phyloP scores from a whole-genome alignment of 371 early-diverging fungal genomes.

The Funneliformis caledonium region DNA sequence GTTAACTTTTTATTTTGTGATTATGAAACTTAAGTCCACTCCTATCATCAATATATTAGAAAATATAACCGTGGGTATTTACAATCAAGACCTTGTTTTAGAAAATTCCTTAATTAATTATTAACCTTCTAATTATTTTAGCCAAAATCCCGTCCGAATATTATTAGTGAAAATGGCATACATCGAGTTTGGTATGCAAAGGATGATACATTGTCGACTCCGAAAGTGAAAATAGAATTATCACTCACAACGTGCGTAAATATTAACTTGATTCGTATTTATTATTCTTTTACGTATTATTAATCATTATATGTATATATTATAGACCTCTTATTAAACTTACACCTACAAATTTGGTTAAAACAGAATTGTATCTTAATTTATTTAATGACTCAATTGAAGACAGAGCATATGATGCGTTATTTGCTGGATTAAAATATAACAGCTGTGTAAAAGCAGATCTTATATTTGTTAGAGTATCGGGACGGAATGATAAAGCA shows the following conservation, averaged over 20 bases:
- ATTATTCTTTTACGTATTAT: conserved; percentile 24
- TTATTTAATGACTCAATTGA: conserved; percentile 80
- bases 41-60: conserved; percentile 62
- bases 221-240: conserved; percentile 70
- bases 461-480: conserved; percentile 70
- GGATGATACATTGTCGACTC: conserved; percentile 89
- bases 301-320: not conserved
- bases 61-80: conserved; percentile 13
- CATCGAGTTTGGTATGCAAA: conserved; percentile 91
- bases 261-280: not conserved
- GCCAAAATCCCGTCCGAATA: conserved; percentile 54
- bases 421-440: conserved; percentile 81
- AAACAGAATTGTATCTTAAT: conserved; percentile 71
- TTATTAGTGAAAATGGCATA: conserved; percentile 67
- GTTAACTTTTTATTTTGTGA: not conserved
- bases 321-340: conserved; percentile 30
- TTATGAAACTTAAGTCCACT: conserved; percentile 35
- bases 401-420: conserved; percentile 87
- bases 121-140: not conserved
- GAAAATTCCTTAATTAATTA: not conserved
- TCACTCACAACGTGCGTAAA: conserved; percentile 47
- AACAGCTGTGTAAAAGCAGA: conserved; percentile 68
- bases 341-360: conserved; percentile 54
- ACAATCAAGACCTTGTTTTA: not conserved
- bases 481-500: conserved; percentile 89